Conservation (phyloP, 805 yeast species). For the Henningerozyma blattae region DNA sequence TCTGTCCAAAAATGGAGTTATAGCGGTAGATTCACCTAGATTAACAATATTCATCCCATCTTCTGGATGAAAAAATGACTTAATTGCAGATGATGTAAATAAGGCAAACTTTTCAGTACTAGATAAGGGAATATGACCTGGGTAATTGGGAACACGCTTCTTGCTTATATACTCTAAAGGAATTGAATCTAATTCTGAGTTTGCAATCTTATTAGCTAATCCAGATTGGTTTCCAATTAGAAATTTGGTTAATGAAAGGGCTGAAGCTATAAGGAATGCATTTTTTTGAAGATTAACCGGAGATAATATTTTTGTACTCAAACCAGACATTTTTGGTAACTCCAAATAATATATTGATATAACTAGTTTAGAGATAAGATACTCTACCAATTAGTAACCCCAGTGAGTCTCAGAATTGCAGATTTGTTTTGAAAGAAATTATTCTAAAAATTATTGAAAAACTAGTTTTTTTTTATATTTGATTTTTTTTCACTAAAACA, state of each 20-base stretch:
- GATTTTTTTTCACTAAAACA: too few species aligned
- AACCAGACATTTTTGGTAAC: too few species aligned
- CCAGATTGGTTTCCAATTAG: slow-evolving; percentile 32
- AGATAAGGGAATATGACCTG: slow-evolving; percentile 71
- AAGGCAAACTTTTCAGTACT: slow-evolving; percentile 48
- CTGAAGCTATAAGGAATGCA: slow-evolving; percentile 7
- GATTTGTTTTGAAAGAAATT: too few species aligned
- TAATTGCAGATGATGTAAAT: slow-evolving; percentile 63
- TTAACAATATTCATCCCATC: slow-evolving; percentile 66
- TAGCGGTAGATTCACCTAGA: slow-evolving; percentile 83
- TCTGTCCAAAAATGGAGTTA: slow-evolving; percentile 48
- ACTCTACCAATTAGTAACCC: too few species aligned
- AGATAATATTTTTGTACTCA: too few species aligned
- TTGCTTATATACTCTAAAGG: slow-evolving; percentile 17
- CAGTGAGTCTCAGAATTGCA: too few species aligned
- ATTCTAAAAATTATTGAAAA: too few species aligned
- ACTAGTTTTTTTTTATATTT: too few species aligned
- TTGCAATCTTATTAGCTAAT: slow-evolving; percentile 41
- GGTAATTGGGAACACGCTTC: slow-evolving; percentile 32
- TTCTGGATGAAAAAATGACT: slow-evolving; percentile 68
- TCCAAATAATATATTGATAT: too few species aligned
- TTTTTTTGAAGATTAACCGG: too few species aligned
- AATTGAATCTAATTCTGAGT: neutral
- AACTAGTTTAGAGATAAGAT: too few species aligned
- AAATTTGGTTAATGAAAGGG: slow-evolving; percentile 11